Conservation (phyloP, 108 stramenopile species). For the Cyclostephanos tholiformis region DNA sequence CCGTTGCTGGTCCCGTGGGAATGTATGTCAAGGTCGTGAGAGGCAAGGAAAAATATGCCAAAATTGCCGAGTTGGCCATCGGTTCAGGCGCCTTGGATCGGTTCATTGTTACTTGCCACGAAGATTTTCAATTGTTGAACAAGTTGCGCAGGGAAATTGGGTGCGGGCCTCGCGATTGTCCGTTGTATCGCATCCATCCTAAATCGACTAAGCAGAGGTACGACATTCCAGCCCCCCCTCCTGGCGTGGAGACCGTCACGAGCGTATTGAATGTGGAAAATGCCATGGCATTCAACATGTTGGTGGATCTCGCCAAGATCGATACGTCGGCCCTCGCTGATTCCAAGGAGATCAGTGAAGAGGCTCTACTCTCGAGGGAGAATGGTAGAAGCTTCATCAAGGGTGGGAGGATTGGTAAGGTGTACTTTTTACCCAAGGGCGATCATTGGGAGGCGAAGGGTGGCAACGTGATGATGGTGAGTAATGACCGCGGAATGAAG, state of each 20-base stretch:
- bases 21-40: conserved; percentile 73
- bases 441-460: conserved; percentile 71
- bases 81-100: conserved; percentile 63
- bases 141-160: conserved; percentile 58
- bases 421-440: conserved; percentile 71
- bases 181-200: conserved; percentile 54
- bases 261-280: conserved; percentile 64
- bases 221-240: conserved; percentile 57
- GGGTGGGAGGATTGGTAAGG: conserved; percentile 65
- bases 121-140: conserved; percentile 63
- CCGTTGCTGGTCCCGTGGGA: conserved; percentile 81
- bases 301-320: conserved; percentile 71
- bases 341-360: conserved; percentile 65
- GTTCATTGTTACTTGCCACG: conserved; percentile 72
- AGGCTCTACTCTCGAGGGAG: conserved; percentile 49
- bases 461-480: conserved; percentile 48
- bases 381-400: conserved; percentile 53
- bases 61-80: conserved; percentile 69
- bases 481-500: conserved; percentile 55
- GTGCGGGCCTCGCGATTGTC: conserved; percentile 66
- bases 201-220: conserved; percentile 50
- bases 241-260: conserved; percentile 74
- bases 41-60: conserved; percentile 79
- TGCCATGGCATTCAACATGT: conserved; percentile 80
- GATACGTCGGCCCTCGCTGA: conserved; percentile 66